Base-by-base conservation (phyloP, 1,284 basidiomycete species). In the Tilletia setariae region DNA sequence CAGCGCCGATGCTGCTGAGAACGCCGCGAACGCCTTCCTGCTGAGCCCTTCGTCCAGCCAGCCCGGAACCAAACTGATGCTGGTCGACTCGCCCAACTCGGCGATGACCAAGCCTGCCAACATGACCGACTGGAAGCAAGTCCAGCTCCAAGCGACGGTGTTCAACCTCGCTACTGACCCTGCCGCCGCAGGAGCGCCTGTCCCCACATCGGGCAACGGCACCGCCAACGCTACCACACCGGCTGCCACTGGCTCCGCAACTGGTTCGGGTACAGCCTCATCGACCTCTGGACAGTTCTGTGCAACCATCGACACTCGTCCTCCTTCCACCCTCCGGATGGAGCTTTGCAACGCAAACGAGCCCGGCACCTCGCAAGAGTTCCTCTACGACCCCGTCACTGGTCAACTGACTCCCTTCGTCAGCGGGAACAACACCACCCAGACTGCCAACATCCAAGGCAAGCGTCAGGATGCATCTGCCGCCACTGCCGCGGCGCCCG, bases 321-420 rank as follows among this genome's bases (percentile, higher is more conserved):
- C 61, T 28, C 61, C 61, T 32, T 63, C 61, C 30, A 63, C 61
- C 23, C 61, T 63, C 11, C 61, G 61, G 9, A 63, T 63, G 61
- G 61, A 63, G 61, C 42, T 43, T 40, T 63, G 61, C 32, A 25
- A 63, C 61, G n/a, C 28, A 16, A 25, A 32, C 42, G 30, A 28
- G n/a, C 42, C 61, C 61, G 42, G 42, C 35, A 35, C 42, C 3
- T 40, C 32, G 13, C 61, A 63, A 25, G 42, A 35, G 32, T 63
- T 63, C 42, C 42, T 63, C 15, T 63, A 40, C 21, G 61, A 63
- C 61, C 61, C 61, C 21, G 15, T 21, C 32, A 63, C 61, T 43
- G 61, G 61, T 32, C 32, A 40, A 9, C 21, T 63, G 32, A 43
- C 32, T 35, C 61, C 61, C 42, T 63, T 63, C 30, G 32, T 63